Evolutionary conservation across 2,329 filamentous ascomycete species (phyloP).

Genomic region (Podosphaera fusca): DNA sequence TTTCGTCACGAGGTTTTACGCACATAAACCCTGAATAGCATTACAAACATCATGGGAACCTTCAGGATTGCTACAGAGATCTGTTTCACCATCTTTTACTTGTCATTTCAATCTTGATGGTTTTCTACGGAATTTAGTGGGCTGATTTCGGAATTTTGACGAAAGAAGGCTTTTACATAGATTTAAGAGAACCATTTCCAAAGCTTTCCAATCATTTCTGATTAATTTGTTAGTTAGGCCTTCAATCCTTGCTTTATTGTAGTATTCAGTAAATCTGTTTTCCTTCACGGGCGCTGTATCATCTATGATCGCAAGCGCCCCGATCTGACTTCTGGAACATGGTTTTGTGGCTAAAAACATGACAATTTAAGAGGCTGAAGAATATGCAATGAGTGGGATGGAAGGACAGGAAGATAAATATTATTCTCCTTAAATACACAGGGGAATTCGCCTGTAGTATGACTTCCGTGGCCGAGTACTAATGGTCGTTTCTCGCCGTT

Average conservation of each 20-base stretch:
- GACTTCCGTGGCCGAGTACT: not conserved
- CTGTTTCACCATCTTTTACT: too few relatives aligned
- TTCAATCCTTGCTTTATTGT: not conserved
- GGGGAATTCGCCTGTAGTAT: not conserved
- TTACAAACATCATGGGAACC: too few relatives aligned
- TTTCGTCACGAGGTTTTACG: too few relatives aligned
- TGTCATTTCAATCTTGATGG: too few relatives aligned
- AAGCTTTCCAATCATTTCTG: not conserved
- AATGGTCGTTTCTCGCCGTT: not conserved
- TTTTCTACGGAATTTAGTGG: not conserved
- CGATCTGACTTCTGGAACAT: constrained; percentile 5
- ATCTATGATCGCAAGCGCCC: not conserved
- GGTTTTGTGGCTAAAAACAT: constrained; percentile 10
- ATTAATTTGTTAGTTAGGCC: not conserved
- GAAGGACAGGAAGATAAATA: constrained; percentile 2
- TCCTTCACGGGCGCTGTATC: not conserved
- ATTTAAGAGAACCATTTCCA: not conserved
- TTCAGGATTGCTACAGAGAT: too few relatives aligned
- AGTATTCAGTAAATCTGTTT: not conserved
- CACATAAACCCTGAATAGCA: too few relatives aligned
- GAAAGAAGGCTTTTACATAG: not conserved
- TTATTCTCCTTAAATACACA: not conserved
- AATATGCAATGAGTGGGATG: constrained; percentile 9
- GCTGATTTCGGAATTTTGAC: not conserved
- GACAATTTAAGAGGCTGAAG: constrained; percentile 13